These are phyloP conservation scores for Kurtzmaniella quercitrusa DNA, from an alignment of 1,139 yeast species.

Conservation along the genomic window DNA sequence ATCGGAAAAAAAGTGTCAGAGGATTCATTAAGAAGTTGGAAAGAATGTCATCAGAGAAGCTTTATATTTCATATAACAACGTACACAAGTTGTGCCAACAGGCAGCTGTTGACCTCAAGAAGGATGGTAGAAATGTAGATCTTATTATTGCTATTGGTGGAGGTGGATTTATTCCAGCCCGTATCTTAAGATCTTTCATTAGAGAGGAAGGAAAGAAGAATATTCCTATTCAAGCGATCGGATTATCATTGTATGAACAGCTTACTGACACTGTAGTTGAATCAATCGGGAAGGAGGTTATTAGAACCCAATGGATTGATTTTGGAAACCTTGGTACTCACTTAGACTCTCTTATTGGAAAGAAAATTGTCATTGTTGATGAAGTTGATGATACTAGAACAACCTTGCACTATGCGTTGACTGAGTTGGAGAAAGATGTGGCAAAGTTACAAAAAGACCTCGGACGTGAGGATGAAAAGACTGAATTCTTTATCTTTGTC, in stretches of 20 bases:
- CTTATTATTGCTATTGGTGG: slow-evolving; percentile 65
- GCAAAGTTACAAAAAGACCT: slow-evolving; percentile 44
- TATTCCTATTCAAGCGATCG: slow-evolving; percentile 63
- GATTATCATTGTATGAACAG: slow-evolving; percentile 58
- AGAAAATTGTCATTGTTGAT: slow-evolving; percentile 60
- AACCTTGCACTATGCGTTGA: slow-evolving; percentile 57
- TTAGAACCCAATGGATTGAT: slow-evolving; percentile 66
- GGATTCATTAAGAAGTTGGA: background rate
- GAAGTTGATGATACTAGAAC: slow-evolving; percentile 70
- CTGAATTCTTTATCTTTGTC: slow-evolving; percentile 54
- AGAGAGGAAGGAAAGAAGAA: slow-evolving; percentile 53
- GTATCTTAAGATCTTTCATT: slow-evolving; percentile 58
- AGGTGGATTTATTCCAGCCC: slow-evolving; percentile 66
- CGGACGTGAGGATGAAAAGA: slow-evolving; percentile 36
- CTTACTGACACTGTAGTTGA: slow-evolving; percentile 41
- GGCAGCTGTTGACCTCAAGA: slow-evolving; percentile 40
- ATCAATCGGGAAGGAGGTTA: slow-evolving; percentile 54
- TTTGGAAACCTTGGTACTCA: slow-evolving; percentile 52
- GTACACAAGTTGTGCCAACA: slow-evolving; percentile 59
- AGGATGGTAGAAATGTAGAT: slow-evolving; percentile 47
- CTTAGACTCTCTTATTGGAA: slow-evolving; percentile 53
- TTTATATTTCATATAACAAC: slow-evolving; percentile 58
- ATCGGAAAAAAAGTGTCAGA: background rate
- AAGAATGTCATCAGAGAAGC: slow-evolving; percentile 26
- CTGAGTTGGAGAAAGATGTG: slow-evolving; percentile 56